Percentiles rank a stretch among this genome's conserved stretches.
Conservation (phyloP, 345 rosid genomes). For the Heritiera fomes region DNA sequence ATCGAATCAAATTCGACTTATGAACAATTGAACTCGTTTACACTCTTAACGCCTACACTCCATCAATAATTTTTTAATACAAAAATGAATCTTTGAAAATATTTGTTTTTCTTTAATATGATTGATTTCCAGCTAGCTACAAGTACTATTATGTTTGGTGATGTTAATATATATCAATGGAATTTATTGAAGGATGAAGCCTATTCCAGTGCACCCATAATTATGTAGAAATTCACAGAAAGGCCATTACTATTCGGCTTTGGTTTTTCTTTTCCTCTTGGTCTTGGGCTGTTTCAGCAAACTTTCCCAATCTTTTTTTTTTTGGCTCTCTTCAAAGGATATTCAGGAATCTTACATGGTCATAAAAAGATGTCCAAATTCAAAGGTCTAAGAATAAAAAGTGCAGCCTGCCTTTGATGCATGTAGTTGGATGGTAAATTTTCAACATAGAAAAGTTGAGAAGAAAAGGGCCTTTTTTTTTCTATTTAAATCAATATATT, state of each 20-base stretch:
- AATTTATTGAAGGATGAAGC: too few species aligned
- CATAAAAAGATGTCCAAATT: background rate
- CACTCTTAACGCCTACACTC: too few species aligned
- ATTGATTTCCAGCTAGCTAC: too few species aligned
- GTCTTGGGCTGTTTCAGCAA: too few species aligned
- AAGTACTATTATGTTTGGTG: too few species aligned
- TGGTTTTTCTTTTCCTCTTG: background rate
- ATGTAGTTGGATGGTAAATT: background rate
- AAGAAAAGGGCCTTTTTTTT: background rate
- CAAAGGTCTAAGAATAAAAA: background rate
- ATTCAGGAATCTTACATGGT: background rate
- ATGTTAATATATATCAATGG: too few species aligned
- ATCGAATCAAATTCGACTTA: too few species aligned
- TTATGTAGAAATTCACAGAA: background rate
- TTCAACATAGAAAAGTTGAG: background rate
- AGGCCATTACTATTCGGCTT: background rate
- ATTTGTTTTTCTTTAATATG: too few species aligned
- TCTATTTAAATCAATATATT: background rate
- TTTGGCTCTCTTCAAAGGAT: background rate
- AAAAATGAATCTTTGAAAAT: too few species aligned
- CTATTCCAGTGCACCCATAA: background rate
- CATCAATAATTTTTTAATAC: too few species aligned
- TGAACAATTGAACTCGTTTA: too few species aligned
- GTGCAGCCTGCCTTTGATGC: background rate
- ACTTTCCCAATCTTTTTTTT: background rate